Conservation (phyloP, 768 basidiomycete species). For the Suillus americanus region DNA sequence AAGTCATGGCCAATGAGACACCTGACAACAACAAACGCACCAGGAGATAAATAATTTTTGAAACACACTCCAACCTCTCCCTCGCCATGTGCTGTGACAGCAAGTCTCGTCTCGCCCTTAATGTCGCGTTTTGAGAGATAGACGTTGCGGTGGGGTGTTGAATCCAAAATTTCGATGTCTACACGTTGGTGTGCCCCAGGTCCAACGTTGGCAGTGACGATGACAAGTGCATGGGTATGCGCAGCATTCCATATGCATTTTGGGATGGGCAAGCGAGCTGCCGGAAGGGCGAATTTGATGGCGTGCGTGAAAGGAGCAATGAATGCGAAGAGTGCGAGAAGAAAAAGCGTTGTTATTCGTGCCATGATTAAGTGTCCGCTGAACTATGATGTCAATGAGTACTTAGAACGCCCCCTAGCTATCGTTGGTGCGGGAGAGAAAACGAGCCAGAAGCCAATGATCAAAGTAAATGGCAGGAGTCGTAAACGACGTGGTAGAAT, state of each 20-base stretch:
- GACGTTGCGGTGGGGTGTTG: slow-evolving; percentile 78
- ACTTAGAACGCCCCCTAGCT: background rate
- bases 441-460: background rate
- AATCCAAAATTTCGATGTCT: slow-evolving; percentile 94
- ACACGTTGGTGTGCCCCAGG: slow-evolving; percentile 75
- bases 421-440: background rate
- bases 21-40: slow-evolving; percentile 44
- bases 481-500: background rate
- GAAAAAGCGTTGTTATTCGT: slow-evolving; percentile 5
- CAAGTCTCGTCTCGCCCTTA: slow-evolving; percentile 88
- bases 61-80: slow-evolving; percentile 97
- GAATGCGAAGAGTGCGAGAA: slow-evolving; percentile 31
- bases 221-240: slow-evolving; percentile 83
- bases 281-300: slow-evolving; percentile 83
- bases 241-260: slow-evolving; percentile 98
- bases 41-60: slow-evolving; percentile 71
- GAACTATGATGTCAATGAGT: background rate
- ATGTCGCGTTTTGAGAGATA: slow-evolving; percentile 89
- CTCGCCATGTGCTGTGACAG: slow-evolving; percentile 90
- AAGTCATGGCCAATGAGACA: background rate
- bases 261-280: slow-evolving; percentile 67
- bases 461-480: background rate
- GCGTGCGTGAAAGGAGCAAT: slow-evolving; percentile 40
- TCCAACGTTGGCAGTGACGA: slow-evolving; percentile 93
- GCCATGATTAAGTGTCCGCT: background rate